Evolutionary conservation across 2,329 filamentous ascomycete species (phyloP).

Genomic region (Hymenoscyphus linearis): DNA sequence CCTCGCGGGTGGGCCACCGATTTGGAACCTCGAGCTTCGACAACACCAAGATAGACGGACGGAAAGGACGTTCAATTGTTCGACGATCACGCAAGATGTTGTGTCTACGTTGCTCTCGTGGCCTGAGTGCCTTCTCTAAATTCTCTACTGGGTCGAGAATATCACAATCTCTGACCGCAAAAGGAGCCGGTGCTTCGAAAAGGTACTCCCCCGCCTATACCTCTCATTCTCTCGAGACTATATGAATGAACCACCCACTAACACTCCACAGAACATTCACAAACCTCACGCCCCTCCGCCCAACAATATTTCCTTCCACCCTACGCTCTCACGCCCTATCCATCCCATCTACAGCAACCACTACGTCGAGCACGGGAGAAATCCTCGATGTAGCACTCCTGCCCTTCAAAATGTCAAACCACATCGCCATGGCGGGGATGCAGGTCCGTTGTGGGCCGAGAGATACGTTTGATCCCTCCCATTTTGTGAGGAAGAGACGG

Average conservation of each 20-base stretch:
- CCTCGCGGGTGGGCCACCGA: not conserved
- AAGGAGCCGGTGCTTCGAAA: conserved; percentile 12
- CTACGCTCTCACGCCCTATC: not conserved
- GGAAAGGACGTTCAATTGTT: not conserved
- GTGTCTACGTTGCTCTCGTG: conserved; percentile 26
- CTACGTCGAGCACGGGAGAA: conserved; percentile 2
- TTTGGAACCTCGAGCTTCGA: not conserved
- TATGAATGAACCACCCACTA: conserved; percentile 3
- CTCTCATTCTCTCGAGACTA: not conserved
- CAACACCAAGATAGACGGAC: not conserved
- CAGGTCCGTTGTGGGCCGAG: conserved; percentile 32
- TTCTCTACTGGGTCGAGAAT: conserved; percentile 11
- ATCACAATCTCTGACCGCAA: conserved; percentile 7
- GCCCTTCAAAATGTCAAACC: conserved; percentile 28
- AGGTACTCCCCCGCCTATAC: conserved; percentile 16
- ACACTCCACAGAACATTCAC: conserved; percentile 28
- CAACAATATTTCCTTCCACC: conserved; percentile 22
- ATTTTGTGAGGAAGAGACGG: conserved; percentile 34
- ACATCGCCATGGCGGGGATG: conserved; percentile 27
- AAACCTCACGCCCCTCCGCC: conserved; percentile 26
- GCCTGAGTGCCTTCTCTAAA: conserved; percentile 17
- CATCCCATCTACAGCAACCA: not conserved
- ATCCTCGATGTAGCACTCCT: conserved; percentile 21
- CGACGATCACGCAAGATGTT: conserved; percentile 23
- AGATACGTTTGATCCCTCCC: conserved; percentile 32